Base-by-base conservation (phyloP, 345 rosid species). In the Euphorbia tirucalli region DNA sequence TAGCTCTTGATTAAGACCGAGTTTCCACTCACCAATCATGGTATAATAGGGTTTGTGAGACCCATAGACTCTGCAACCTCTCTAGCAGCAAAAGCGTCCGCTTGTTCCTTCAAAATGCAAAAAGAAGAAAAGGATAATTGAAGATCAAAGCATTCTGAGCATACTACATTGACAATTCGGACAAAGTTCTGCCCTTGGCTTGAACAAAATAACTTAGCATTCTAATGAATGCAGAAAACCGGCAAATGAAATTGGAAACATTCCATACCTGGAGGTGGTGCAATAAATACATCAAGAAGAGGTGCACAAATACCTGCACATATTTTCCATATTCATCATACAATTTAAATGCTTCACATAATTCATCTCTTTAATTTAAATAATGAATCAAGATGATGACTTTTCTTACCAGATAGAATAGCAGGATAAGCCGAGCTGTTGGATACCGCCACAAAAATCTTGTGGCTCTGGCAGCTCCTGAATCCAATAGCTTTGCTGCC, bases 361-460 rank as follows among this genome's bases (percentile, higher is more conserved):
- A 60, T 62, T 15, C 21, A 30, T 19, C 13, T 31, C 15, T 37
- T 37, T n/a, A 32, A 35, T 61, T 61, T n/a, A 61, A 61, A 35
- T 61, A 61, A n/a, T 35, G 16, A n/a, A 61, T 35, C 66, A 32
- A 8, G 66, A 32, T 39, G 30, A 57, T 75, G 68, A 52, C 43
- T 54, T 18, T 48, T 74, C 86, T 85, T 75, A 94, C 99, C 75
- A 95, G 89, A 86, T 95, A 93, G 83, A 87, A 89, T 25, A 95
- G 92, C 69, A 89, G 75, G 70, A 81, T 75, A 43, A 95, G 75
- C 43, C 98, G 90, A 57, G 99, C 99, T 66, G 84, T 84, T 14
- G 99, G 99, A 81, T 95, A 93, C 73, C 90, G 95, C 98, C 98
- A 95, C 61, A 95, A 91, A 81, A 95, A 95, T 78, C 97, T 83